Evolutionary conservation across 2,329 filamentous ascomycete genomes (phyloP).

Genomic region (Fusarium napiforme): DNA sequence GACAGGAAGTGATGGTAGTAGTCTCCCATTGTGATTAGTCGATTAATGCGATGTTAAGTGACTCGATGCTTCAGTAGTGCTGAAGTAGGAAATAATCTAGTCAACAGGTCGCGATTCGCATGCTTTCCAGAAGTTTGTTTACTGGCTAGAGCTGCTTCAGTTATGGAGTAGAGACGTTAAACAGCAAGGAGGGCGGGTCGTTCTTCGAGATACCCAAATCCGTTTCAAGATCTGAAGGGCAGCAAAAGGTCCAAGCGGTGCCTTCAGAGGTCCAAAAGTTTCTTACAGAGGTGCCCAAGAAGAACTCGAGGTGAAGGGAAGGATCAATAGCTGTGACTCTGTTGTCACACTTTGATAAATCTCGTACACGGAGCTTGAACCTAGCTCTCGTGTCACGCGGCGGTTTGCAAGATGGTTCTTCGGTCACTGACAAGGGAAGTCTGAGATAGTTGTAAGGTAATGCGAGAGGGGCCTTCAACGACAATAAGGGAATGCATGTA

Average conservation of each 20-base stretch:
- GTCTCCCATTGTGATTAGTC: constrained; percentile 59
- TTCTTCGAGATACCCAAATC: constrained; percentile 24
- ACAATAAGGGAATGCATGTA: constrained; percentile 37
- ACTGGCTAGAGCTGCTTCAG: constrained; percentile 13
- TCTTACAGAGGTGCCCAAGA: neutral
- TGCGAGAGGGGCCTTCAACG: constrained; percentile 35
- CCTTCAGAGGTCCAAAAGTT: constrained; percentile 1
- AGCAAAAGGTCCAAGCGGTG: constrained; percentile 25
- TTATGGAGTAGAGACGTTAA: constrained; percentile 1
- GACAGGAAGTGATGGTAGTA: constrained; percentile 67
- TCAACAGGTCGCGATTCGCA: constrained; percentile 34
- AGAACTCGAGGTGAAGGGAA: neutral
- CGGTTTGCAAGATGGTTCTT: constrained; percentile 34
- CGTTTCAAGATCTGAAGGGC: constrained; percentile 30
- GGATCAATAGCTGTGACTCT: constrained; percentile 9
- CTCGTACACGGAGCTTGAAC: constrained; percentile 29
- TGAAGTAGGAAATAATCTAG: constrained; percentile 1
- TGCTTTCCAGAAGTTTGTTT: constrained; percentile 29
- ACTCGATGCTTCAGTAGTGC: constrained; percentile 19
- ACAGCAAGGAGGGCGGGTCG: constrained; percentile 6
- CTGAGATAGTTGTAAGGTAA: constrained; percentile 30
- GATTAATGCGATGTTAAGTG: constrained; percentile 7
- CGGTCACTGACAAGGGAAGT: constrained; percentile 33
- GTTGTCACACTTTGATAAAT: constrained; percentile 26
- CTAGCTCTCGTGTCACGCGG: constrained; percentile 31